Conservation (phyloP, 495 filamentous ascomycete genomes). For the Hyphodiscus hymeniophilus region DNA sequence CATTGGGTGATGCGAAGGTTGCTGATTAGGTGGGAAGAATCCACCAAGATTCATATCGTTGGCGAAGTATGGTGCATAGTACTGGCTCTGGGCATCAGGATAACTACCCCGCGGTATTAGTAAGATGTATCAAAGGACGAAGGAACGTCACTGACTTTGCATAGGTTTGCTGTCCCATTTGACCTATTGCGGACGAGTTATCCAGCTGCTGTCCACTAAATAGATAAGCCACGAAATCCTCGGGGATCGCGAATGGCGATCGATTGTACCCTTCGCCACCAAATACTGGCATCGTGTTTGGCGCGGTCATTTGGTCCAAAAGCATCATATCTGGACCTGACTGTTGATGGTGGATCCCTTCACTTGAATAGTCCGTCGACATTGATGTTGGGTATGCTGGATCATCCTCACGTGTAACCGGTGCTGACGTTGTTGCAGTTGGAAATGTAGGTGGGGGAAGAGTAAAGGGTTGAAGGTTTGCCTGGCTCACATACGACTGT, state of each 20-base stretch:
- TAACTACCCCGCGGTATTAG: constrained; percentile 28
- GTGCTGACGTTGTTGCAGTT: constrained; percentile 15
- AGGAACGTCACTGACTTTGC: constrained; percentile 32
- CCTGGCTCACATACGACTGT: constrained; percentile 40
- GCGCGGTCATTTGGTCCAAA: constrained; percentile 58
- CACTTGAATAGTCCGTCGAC: constrained; percentile 19
- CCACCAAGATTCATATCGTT: constrained; percentile 38
- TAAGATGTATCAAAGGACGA: neutral
- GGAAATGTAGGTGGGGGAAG: constrained; percentile 41
- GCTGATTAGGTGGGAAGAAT: constrained; percentile 37
- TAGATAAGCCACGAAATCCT: constrained; percentile 86
- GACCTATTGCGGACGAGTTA: constrained; percentile 21
- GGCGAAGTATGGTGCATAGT: constrained; percentile 42
- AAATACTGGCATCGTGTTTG: constrained; percentile 74
- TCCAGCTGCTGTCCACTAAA: constrained; percentile 56
- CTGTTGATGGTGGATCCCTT: constrained; percentile 30
- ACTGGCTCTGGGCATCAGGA: constrained; percentile 40
- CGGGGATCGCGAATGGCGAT: constrained; percentile 80
- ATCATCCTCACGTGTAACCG: constrained; percentile 14
- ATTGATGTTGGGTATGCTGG: constrained; percentile 19
- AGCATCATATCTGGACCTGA: constrained; percentile 43
- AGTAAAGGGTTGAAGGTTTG: constrained; percentile 46
- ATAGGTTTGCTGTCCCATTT: constrained; percentile 36
- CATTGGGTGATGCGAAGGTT: constrained; percentile 67
- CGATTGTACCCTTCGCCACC: constrained; percentile 73